phyloP scores from a whole-genome alignment of 2,329 filamentous ascomycete genomes.

The Aureobasidium sp. region DNA sequence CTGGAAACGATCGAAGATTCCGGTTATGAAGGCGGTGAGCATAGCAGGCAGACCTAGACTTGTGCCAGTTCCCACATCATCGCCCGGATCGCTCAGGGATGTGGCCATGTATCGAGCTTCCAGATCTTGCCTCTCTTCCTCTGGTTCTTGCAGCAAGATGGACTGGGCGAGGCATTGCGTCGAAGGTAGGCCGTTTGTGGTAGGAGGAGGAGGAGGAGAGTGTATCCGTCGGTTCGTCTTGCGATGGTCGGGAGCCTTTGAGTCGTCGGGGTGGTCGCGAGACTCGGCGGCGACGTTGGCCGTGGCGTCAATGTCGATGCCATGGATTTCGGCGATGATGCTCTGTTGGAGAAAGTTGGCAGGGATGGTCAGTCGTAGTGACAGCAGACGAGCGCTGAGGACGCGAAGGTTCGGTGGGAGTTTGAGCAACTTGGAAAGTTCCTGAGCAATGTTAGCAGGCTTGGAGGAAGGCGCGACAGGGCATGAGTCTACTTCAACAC shows the following conservation, averaged over 20 bases:
- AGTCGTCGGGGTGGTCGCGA: neutral
- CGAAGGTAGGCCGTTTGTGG: slow-evolving; percentile 50
- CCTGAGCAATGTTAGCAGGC: slow-evolving; percentile 45
- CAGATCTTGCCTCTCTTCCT: slow-evolving; percentile 58
- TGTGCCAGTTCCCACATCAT: slow-evolving; percentile 65
- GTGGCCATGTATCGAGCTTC: slow-evolving; percentile 62
- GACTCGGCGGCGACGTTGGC: slow-evolving; percentile 20
- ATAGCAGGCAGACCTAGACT: slow-evolving; percentile 62
- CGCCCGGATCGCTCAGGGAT: slow-evolving; percentile 46
- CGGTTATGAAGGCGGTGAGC: slow-evolving; percentile 64
- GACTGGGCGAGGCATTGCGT: slow-evolving; percentile 68
- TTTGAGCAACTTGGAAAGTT: slow-evolving; percentile 66
- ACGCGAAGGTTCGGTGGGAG: slow-evolving; percentile 67
- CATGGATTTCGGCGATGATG: slow-evolving; percentile 74
- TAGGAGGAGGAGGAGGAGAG: slow-evolving; percentile 24
- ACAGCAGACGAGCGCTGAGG: slow-evolving; percentile 64
- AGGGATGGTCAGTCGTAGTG: slow-evolving; percentile 75
- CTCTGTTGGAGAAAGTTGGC: slow-evolving; percentile 81
- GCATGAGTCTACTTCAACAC: slow-evolving; percentile 55
- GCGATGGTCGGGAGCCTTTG: slow-evolving; percentile 32
- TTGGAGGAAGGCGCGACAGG: neutral
- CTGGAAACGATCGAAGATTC: slow-evolving; percentile 64
- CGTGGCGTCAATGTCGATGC: slow-evolving; percentile 58
- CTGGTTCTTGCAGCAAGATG: slow-evolving; percentile 66
- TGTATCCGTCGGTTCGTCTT: slow-evolving; percentile 31